These are phyloP conservation scores for Metrosideros polymorpha DNA, from an alignment of 441 rosid species.

Conservation along the genomic window DNA sequence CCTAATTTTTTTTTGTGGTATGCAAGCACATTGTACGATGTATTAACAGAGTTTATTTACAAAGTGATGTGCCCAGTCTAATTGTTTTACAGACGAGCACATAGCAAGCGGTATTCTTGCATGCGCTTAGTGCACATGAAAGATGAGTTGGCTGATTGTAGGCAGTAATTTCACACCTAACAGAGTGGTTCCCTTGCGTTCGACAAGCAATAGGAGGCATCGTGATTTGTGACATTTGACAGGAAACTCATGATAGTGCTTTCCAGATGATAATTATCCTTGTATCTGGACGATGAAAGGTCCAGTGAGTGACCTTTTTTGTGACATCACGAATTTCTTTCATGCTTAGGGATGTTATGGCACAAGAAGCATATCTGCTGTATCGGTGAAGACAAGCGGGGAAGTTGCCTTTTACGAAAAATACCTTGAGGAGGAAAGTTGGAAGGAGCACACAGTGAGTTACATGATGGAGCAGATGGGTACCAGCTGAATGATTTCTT, in stretches of 20 bases:
- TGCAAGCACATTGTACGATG: not conserved
- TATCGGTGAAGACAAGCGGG: slow-evolving; percentile 37
- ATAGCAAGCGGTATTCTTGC: not conserved
- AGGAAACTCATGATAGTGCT: not conserved
- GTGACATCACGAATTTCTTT: not conserved
- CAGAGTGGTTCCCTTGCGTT: not conserved
- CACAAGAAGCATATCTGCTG: slow-evolving; percentile 58
- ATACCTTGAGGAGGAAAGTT: slow-evolving; percentile 34
- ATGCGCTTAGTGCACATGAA: not conserved
- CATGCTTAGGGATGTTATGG: slow-evolving; percentile 46
- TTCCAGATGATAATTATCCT: not conserved
- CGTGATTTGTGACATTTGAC: not conserved
- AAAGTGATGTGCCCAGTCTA: not conserved
- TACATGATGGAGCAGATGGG: slow-evolving; percentile 14
- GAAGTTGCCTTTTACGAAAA: slow-evolving; percentile 40
- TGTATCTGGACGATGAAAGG: not conserved
- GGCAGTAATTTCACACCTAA: not conserved
- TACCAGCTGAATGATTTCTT: not conserved
- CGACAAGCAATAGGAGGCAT: not conserved
- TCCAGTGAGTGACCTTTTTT: not conserved
- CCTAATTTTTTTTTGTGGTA: not conserved
- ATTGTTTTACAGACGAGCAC: not conserved
- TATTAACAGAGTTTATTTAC: not conserved
- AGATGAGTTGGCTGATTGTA: not conserved
- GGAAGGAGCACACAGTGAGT: slow-evolving; percentile 39